These are phyloP conservation scores for Chrysanthemum makinoi DNA, from an alignment of 129 eudicot genomes.

Conservation along the genomic window DNA sequence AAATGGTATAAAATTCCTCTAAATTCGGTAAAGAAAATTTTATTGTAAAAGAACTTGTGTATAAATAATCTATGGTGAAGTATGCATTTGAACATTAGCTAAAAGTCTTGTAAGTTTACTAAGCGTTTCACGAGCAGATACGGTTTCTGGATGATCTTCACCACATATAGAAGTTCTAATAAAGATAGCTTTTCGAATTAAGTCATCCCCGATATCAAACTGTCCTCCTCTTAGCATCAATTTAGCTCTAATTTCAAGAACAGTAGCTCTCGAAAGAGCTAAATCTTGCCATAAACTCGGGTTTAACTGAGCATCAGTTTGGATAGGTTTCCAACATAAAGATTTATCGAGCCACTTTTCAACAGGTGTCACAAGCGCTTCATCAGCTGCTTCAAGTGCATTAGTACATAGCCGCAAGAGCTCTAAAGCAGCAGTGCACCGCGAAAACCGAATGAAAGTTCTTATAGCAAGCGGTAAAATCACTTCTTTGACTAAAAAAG, in stretches of 20 bases:
- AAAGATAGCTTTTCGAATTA: conserved; percentile 83
- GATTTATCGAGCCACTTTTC: conserved; percentile 89
- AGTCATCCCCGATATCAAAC: conserved; percentile 87
- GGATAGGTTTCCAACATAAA: conserved; percentile 88
- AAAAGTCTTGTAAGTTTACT: conserved; percentile 75
- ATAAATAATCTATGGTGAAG: conserved; percentile 65
- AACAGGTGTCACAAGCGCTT: conserved; percentile 84
- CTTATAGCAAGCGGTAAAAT: conserved; percentile 82
- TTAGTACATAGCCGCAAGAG: conserved; percentile 81
- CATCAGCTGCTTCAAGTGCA: conserved; percentile 83
- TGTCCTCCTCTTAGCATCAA: conserved; percentile 91
- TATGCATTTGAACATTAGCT: conserved; percentile 78
- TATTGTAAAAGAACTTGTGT: conserved; percentile 36
- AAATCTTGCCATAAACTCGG: conserved; percentile 94
- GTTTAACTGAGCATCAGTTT: conserved; percentile 82
- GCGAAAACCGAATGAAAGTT: conserved; percentile 68
- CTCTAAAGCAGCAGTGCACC: conserved; percentile 77
- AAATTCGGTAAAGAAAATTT: conserved; percentile 27
- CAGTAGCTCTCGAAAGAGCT: conserved; percentile 89
- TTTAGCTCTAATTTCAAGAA: conserved; percentile 88
- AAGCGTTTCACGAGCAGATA: conserved; percentile 83
- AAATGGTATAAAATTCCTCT: conserved; percentile 33
- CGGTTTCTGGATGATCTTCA: conserved; percentile 90
- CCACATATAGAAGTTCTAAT: conserved; percentile 91
- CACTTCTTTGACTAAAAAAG: conserved; percentile 75